phyloP scores from a whole-genome alignment of 1,284 basidiomycete species.

The Mycena sp. region DNA sequence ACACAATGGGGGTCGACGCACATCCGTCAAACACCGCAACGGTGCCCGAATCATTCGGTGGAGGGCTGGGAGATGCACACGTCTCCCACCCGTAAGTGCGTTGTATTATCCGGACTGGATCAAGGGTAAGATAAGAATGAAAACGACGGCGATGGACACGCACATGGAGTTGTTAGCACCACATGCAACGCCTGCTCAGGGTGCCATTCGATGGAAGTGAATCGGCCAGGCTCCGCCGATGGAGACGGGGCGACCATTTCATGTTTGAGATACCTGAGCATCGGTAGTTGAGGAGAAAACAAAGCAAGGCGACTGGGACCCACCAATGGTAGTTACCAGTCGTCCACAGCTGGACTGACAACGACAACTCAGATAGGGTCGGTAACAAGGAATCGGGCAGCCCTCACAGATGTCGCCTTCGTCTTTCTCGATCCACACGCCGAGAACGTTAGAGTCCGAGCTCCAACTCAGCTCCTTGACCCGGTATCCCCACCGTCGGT shows the following conservation, averaged over 20 bases:
- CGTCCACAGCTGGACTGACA: slow-evolving; percentile 92
- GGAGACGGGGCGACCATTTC: slow-evolving; percentile 68
- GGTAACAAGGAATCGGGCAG: background rate
- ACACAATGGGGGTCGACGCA: slow-evolving; percentile 48
- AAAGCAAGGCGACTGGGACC: slow-evolving; percentile 10
- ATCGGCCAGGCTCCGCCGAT: slow-evolving; percentile 52
- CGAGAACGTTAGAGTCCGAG: slow-evolving; percentile 87
- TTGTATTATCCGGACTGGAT: slow-evolving; percentile 64
- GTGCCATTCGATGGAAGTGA: slow-evolving; percentile 86
- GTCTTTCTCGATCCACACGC: slow-evolving; percentile 84
- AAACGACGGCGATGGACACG: slow-evolving; percentile 37
- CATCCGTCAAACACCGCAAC: slow-evolving; percentile 94
- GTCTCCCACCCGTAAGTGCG: slow-evolving; percentile 84
- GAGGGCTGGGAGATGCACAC: slow-evolving; percentile 65
- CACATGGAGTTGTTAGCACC: slow-evolving; percentile 75
- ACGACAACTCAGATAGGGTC: slow-evolving; percentile 5
- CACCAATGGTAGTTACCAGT: slow-evolving; percentile 97
- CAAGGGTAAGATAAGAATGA: slow-evolving; percentile 9
- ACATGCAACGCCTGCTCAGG: slow-evolving; percentile 81
- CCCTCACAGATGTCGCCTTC: slow-evolving; percentile 75
- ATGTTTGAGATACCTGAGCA: slow-evolving; percentile 89
- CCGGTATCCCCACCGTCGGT: slow-evolving; percentile 63
- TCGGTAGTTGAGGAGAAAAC: background rate
- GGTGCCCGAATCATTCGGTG: slow-evolving; percentile 83
- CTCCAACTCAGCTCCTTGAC: slow-evolving; percentile 90